Evolutionary conservation across 2,329 filamentous ascomycete species (phyloP).

Genomic region (Nigrospora sphaerica): DNA sequence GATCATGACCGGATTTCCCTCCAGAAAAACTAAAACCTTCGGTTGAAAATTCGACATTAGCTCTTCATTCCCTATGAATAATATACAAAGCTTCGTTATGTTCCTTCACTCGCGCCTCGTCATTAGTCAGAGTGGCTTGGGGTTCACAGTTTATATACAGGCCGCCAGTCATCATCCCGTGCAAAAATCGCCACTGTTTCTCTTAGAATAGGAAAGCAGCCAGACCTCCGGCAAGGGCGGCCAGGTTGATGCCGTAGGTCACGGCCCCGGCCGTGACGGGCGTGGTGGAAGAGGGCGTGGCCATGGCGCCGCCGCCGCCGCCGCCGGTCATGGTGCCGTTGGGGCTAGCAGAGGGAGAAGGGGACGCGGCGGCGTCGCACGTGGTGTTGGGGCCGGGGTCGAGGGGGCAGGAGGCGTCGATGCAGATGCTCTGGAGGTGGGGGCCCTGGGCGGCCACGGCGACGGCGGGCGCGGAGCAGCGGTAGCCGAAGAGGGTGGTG

Average conservation of each 20-base stretch:
- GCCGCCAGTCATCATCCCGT: too few relatives aligned
- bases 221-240: conserved; percentile 16
- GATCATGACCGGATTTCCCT: too few relatives aligned
- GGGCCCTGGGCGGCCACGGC: conserved; percentile 36
- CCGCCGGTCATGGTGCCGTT: not conserved
- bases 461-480: conserved; percentile 38
- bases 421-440: conserved; percentile 50
- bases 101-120: too few relatives aligned
- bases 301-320: conserved; percentile 2
- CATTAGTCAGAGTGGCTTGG: too few relatives aligned
- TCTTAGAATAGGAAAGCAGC: conserved; percentile 21
- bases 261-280: conserved; percentile 16
- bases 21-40: too few relatives aligned
- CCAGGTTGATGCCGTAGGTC: conserved; percentile 16
- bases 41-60: too few relatives aligned
- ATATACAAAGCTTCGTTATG: too few relatives aligned
- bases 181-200: not conserved
- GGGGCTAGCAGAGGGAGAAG: conserved; percentile 2
- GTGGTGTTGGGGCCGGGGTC: conserved; percentile 28
- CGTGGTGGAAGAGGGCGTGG: conserved; percentile 5
- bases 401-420: conserved; percentile 39
- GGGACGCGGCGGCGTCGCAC: conserved; percentile 25
- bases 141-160: too few relatives aligned
- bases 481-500: conserved; percentile 40
- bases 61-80: too few relatives aligned